Percentiles rank a stretch among this genome's conserved stretches.
Conservation (phyloP, 352 stramenopile species). For the Phytophthora ohioensis region DNA sequence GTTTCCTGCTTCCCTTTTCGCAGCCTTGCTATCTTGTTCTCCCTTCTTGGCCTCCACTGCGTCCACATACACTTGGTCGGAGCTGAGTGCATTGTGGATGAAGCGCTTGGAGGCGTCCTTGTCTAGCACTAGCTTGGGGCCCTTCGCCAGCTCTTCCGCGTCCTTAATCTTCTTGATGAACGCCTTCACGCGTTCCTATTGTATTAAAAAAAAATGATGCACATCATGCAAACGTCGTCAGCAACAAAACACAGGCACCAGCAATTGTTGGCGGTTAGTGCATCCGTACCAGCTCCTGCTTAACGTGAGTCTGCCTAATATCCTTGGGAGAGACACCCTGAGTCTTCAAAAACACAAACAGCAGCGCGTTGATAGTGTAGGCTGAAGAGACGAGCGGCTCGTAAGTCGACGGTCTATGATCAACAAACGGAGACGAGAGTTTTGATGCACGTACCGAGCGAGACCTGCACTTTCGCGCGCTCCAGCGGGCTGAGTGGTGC, state of each 20-base stretch:
- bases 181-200: conserved; percentile 83
- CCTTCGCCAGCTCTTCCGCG: conserved; percentile 83
- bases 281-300: conserved; percentile 78
- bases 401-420: conserved; percentile 7
- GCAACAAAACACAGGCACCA: background rate
- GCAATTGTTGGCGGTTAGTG: background rate
- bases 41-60: conserved; percentile 65
- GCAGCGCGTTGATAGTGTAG: conserved; percentile 87
- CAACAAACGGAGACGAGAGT: background rate
- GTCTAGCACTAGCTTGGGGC: conserved; percentile 77
- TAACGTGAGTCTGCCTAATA: conserved; percentile 90
- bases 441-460: conserved; percentile 60
- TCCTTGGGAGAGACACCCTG: conserved; percentile 90
- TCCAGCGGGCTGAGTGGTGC: conserved; percentile 71
- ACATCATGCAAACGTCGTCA: background rate
- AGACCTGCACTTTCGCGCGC: conserved; percentile 87
- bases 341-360: conserved; percentile 90
- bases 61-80: conserved; percentile 86
- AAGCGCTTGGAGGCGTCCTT: conserved; percentile 85
- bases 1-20: conserved; percentile 41
- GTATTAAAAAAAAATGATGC: background rate
- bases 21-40: conserved; percentile 27
- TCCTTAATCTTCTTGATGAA: conserved; percentile 93
- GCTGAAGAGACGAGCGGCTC: conserved; percentile 42
- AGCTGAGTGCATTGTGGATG: conserved; percentile 86